A percentile compares a stretch with the other conserved stretches of the same genome.
These are phyloP conservation scores for Scheffersomyces illinoinensis DNA, from an alignment of 1,139 yeast genomes.

Conservation along the genomic window DNA sequence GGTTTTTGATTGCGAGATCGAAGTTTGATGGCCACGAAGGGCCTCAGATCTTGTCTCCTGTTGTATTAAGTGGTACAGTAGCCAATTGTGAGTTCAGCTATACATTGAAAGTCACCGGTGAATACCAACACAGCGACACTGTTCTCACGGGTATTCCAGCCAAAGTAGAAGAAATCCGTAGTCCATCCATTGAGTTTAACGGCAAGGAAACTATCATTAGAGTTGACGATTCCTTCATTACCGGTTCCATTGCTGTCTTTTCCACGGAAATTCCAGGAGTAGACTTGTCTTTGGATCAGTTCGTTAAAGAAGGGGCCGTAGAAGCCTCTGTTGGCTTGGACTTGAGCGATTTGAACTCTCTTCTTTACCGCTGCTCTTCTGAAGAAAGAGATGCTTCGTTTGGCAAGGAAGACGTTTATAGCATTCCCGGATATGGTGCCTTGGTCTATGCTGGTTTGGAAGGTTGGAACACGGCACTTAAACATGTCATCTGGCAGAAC, in stretches of 20 bases:
- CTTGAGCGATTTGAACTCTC: constrained; percentile 70
- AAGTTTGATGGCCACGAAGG: constrained; percentile 55
- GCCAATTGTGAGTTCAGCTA: constrained; percentile 64
- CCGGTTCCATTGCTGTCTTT: constrained; percentile 87
- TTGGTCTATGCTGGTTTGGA: constrained; percentile 87
- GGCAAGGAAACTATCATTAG: constrained; percentile 51
- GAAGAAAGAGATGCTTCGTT: constrained; percentile 84
- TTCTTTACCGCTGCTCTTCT: constrained; percentile 76
- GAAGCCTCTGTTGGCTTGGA: constrained; percentile 64
- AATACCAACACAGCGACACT: constrained; percentile 39
- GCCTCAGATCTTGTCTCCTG: constrained; percentile 59
- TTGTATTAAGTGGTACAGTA: constrained; percentile 63
- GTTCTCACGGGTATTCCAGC: constrained; percentile 66
- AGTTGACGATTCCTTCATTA: constrained; percentile 67
- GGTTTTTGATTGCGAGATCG: constrained; percentile 84
- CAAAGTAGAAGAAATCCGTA: constrained; percentile 51
- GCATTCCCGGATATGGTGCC: constrained; percentile 70
- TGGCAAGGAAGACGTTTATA: constrained; percentile 72
- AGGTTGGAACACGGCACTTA: constrained; percentile 83
- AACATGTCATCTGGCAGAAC: constrained; percentile 63
- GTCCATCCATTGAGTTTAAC: constrained; percentile 49
- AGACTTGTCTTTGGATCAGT: constrained; percentile 56
- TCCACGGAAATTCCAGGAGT: constrained; percentile 67
- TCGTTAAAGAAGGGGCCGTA: constrained; percentile 69
- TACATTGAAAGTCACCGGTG: constrained; percentile 55